phyloP scores from a whole-genome alignment of 106 monocot species.

The Chionographis japonica region DNA sequence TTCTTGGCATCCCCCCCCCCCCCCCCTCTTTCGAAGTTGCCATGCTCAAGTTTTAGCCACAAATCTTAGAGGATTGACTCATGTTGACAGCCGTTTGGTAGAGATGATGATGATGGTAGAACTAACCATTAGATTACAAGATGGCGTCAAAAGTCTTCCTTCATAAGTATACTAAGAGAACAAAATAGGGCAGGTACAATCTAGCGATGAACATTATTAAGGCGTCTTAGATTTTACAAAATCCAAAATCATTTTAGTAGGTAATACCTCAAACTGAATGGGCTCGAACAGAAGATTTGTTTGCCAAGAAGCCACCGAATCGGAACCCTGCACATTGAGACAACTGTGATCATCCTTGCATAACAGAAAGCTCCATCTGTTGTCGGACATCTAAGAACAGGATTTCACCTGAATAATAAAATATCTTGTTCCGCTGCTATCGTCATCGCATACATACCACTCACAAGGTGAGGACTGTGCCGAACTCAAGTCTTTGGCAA shows the following conservation, averaged over 20 bases:
- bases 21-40: too few relatives aligned
- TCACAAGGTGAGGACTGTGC: conserved; percentile 53
- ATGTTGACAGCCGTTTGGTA: too few relatives aligned
- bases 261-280: conserved; percentile 72
- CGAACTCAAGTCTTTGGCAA: conserved; percentile 66
- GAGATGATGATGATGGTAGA: too few relatives aligned
- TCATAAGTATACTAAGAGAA: background rate
- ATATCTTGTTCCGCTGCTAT: conserved; percentile 51
- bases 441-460: conserved; percentile 90
- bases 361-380: too few relatives aligned
- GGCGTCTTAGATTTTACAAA: too few relatives aligned
- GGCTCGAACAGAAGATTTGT: conserved; percentile 98
- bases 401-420: conserved; percentile 80
- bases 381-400: background rate
- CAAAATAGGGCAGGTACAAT: too few relatives aligned
- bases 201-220: too few relatives aligned
- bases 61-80: too few relatives aligned
- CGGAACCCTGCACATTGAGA: conserved; percentile 66
- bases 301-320: conserved; percentile 85
- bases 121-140: too few relatives aligned
- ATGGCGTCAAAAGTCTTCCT: background rate
- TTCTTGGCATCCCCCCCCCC: too few relatives aligned
- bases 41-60: too few relatives aligned
- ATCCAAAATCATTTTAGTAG: background rate
- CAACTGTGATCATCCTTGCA: background rate